Percentiles rank a stretch among this genome's conserved stretches.
phyloP scores from a whole-genome alignment of 371 early-diverging fungal species.

The Rhizopus sp. region DNA sequence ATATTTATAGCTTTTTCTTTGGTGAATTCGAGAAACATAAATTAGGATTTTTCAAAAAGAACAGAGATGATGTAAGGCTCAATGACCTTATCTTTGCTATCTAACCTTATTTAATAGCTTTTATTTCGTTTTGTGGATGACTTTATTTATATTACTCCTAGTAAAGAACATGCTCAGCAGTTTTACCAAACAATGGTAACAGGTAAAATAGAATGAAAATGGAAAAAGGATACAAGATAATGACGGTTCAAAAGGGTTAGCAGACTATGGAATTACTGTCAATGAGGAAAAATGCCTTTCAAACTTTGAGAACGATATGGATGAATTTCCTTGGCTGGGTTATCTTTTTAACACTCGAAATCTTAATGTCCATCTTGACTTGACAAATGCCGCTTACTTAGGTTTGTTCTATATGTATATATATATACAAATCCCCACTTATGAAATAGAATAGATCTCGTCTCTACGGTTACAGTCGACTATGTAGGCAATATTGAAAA shows the following conservation, averaged over 20 bases:
- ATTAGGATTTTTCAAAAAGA: constrained; percentile 17
- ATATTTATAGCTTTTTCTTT: constrained; percentile 63
- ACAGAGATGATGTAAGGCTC: constrained; percentile 25
- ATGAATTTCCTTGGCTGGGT: constrained; percentile 87
- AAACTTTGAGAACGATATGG: constrained; percentile 16
- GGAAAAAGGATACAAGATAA: constrained; percentile 26
- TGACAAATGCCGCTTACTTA: constrained; percentile 42
- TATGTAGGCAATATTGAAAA: constrained; percentile 36
- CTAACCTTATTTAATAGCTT: constrained; percentile 34
- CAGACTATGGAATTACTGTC: constrained; percentile 41
- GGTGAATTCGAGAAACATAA: constrained; percentile 65
- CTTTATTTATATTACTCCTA: constrained; percentile 68
- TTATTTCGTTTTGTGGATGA: constrained; percentile 83
- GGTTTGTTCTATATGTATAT: constrained; percentile 20
- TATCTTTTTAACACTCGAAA: constrained; percentile 62
- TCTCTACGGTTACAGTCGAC: constrained; percentile 32
- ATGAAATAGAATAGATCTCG: constrained; percentile 33
- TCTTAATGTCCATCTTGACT: constrained; percentile 69
- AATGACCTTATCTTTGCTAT: not conserved
- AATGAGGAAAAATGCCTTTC: constrained; percentile 38
- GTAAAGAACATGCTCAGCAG: constrained; percentile 27
- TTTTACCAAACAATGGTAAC: constrained; percentile 52
- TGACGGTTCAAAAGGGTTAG: constrained; percentile 63
- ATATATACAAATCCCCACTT: constrained; percentile 9
- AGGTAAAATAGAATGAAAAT: constrained; percentile 44